These are phyloP conservation scores for Coffea canephora DNA, from an alignment of 257 asterid genomes.

Conservation along the genomic window DNA sequence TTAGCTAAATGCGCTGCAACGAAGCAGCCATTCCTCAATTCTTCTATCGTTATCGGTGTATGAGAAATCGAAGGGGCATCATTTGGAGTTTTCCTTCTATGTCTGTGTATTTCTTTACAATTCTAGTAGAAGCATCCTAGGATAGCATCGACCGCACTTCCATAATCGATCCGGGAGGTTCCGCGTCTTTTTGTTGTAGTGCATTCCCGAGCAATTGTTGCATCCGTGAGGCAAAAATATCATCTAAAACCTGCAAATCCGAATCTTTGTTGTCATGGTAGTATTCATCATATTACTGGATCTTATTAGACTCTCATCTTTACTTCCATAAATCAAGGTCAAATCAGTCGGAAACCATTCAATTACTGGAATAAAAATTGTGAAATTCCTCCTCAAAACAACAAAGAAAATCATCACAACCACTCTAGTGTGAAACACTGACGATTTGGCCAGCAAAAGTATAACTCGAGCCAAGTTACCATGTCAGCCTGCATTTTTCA, in stretches of 20 bases:
- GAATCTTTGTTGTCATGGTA: not conserved
- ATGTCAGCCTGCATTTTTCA: too few relatives aligned
- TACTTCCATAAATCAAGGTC: not conserved
- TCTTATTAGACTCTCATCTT: not conserved
- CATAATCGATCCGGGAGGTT: slow-evolving; percentile 66
- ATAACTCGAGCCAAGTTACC: too few relatives aligned
- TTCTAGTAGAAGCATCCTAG: slow-evolving; percentile 64
- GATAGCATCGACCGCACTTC: slow-evolving; percentile 90
- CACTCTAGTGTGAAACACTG: too few relatives aligned
- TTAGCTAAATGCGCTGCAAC: too few relatives aligned
- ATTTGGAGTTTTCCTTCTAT: not conserved
- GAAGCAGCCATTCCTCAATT: not conserved
- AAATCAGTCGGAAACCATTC: not conserved
- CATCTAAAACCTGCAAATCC: slow-evolving; percentile 60
- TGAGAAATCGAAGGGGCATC: not conserved
- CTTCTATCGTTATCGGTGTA: not conserved
- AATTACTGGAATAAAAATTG: not conserved
- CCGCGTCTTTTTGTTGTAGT: slow-evolving; percentile 73
- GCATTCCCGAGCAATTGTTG: slow-evolving; percentile 73
- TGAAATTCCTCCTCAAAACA: too few relatives aligned
- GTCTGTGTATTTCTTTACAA: not conserved
- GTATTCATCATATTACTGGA: too few relatives aligned
- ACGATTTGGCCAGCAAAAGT: too few relatives aligned
- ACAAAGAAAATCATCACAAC: too few relatives aligned
- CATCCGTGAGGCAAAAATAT: slow-evolving; percentile 85